Evolutionary conservation across 2,329 filamentous ascomycete genomes (phyloP), one percentile per base, ranked within the genome.

Genomic region (Epichloe sylvatica): DNA sequence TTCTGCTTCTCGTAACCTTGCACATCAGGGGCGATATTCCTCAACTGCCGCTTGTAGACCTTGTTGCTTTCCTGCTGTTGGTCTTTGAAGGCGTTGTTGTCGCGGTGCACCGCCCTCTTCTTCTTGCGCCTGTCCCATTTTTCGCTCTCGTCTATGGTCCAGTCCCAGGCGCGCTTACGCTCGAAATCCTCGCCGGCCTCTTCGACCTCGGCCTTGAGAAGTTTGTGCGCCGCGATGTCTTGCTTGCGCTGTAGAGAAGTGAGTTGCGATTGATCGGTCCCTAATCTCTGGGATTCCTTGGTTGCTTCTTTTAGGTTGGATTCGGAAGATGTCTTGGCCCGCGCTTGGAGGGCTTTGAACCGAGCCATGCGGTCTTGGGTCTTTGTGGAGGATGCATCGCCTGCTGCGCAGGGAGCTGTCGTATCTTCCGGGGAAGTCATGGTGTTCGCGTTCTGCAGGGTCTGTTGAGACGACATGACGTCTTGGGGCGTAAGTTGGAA

Each of bases 161-260:
- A 98, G 70, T 97, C 92, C 92, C 92, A 98, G 1, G 92, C 92
- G 39, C 92, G 83, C 70, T 97, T 96, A 57, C 92, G 86, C 74
- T 98, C 92, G 62, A 97, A 98, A 66, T 97, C 92, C 49, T 86
- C 88, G 35, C 89, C 89, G 0, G 76, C 73, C 17, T 86, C 87
- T 64, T 90, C 86, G 2, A 89, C 83, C 60, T 96, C 89, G 4
- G 89, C 87, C 71, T 95, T 95, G 41, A 96, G 76, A 0, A 98
- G 79, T 62, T 97, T 98, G 65, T 96, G 88, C 5, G 84, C 82
- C 19, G 92, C 91, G 56, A 92, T 82, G 49, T 87, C 90, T 60
- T 88, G 86, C 61, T 89, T 88, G 54, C 90, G 85, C 55, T 84
- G 81, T n/a, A 97, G 72, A 1, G 86, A 78, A 1, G 80, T 80